Base-by-base conservation (phyloP, 2,329 filamentous ascomycete genomes). In the Dothistroma pini region DNA sequence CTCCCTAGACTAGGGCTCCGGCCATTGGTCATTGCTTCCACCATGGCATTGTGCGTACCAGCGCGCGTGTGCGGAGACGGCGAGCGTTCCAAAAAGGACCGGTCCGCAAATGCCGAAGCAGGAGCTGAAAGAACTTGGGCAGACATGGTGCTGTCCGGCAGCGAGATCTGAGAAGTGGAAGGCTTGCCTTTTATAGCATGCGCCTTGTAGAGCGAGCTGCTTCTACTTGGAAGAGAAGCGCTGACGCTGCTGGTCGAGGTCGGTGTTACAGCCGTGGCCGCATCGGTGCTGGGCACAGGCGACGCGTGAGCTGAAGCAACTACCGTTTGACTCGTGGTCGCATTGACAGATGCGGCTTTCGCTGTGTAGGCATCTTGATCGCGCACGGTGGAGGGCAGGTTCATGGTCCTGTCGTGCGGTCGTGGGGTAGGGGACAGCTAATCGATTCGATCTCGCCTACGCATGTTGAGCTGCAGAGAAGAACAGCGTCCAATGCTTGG, bases 21-120 rank as follows among this genome's bases (percentile, higher is more conserved):
- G 71, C 80, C 83, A 54, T 80, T 75, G 25, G 80, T 77, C 61
- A 85, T 72, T 56, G 82, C 82, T 63, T 90, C 86, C 53, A 83
- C 84, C 70, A 90, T 84, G 6, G 89, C 87, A 67, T 80, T 75
- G 35, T 76, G 72, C 44, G 76, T 74, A 19, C 74, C 75, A n/a
- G 75, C 70, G 34, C 74, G 74, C 12, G 77, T 61, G 49, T 71
- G 73, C 34, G 79, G 76, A 70, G 86, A 87, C 6, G 84, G 81
- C 67, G 71, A 84, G 83, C 66, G 80, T 49, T 72, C 81, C 57
- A 82, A 78, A 64, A 78, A 63, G 8, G 67, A 48, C 22, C 65
- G 63, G n/a, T 72, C 69, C 14, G 68, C 63, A 63, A 65, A 63
- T 11, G 68, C 67, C 48, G 68, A 61, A 7, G 63, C 61, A 21